These are phyloP conservation scores for Ophiostoma tasmaniense DNA, from an alignment of 2,329 filamentous ascomycete species.

Conservation along the genomic window DNA sequence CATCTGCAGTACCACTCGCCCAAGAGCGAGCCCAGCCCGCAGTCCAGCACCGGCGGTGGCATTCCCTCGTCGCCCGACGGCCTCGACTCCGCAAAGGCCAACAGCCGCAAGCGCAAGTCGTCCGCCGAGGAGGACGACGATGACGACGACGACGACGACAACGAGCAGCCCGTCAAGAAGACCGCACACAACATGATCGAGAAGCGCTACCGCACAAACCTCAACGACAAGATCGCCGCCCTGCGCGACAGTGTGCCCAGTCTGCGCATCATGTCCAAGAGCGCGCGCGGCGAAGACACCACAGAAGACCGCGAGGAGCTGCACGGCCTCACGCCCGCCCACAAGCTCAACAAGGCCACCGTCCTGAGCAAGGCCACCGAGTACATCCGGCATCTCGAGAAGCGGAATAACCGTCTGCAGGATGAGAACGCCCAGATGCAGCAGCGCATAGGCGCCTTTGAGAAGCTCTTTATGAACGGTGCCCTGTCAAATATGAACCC, in stretches of 20 bases:
- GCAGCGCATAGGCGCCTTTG: constrained; percentile 63
- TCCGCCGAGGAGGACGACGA: constrained; percentile 53
- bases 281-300: constrained; percentile 56
- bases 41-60: constrained; percentile 43
- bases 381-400: constrained; percentile 89
- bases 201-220: constrained; percentile 89
- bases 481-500: constrained; percentile 52
- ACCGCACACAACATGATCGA: constrained; percentile 98
- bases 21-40: constrained; percentile 49
- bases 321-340: constrained; percentile 74
- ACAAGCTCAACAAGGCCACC: constrained; percentile 97
- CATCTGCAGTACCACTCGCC: constrained; percentile 53
- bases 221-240: constrained; percentile 95
- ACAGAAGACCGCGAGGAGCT: constrained; percentile 70
- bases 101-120: constrained; percentile 60
- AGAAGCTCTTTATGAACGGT: constrained; percentile 70
- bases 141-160: constrained; percentile 51
- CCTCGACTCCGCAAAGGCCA: constrained; percentile 35
- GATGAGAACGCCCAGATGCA: constrained; percentile 78
- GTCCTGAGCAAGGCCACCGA: constrained; percentile 93
- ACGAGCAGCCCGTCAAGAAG: constrained; percentile 62
- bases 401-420: constrained; percentile 70
- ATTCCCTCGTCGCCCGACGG: constrained; percentile 53
- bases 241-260: constrained; percentile 87
- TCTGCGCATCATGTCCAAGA: constrained; percentile 74